These are phyloP conservation scores for Sclerotinia minor DNA, from an alignment of 2,329 filamentous ascomycete genomes.

Conservation along the genomic window DNA sequence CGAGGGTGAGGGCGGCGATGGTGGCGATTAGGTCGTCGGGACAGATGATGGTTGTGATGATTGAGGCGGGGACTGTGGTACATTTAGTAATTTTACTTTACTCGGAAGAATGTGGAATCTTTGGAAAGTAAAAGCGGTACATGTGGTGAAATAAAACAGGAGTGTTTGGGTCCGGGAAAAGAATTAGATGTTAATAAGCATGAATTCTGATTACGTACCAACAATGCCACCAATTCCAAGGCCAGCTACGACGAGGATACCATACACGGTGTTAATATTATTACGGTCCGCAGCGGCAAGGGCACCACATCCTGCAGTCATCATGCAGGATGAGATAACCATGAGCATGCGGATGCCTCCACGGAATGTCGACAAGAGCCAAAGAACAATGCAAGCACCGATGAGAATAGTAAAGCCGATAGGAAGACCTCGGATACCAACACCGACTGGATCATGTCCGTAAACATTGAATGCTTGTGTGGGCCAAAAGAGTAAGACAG, in stretches of 20 bases:
- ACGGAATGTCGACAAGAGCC: constrained; percentile 57
- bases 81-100: neutral
- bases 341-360: constrained; percentile 61
- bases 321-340: constrained; percentile 58
- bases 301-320: constrained; percentile 62
- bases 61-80: constrained; percentile 64
- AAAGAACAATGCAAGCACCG: constrained; percentile 60
- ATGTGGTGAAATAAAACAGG: neutral
- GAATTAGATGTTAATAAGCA: neutral
- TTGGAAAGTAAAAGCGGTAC: neutral
- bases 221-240: constrained; percentile 66
- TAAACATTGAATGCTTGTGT: constrained; percentile 66
- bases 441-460: constrained; percentile 61
- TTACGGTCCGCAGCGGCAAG: constrained; percentile 53
- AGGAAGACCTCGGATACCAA: constrained; percentile 63
- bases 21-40: constrained; percentile 71
- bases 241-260: constrained; percentile 58
- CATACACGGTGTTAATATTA: constrained; percentile 58
- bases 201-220: constrained; percentile 48
- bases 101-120: too few species aligned
- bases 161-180: neutral
- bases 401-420: constrained; percentile 62
- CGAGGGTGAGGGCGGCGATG: constrained; percentile 65
- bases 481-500: constrained; percentile 55
- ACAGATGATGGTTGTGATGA: constrained; percentile 69